phyloP scores from a whole-genome alignment of 495 filamentous ascomycete genomes.

The Daldinia vernicosa region DNA sequence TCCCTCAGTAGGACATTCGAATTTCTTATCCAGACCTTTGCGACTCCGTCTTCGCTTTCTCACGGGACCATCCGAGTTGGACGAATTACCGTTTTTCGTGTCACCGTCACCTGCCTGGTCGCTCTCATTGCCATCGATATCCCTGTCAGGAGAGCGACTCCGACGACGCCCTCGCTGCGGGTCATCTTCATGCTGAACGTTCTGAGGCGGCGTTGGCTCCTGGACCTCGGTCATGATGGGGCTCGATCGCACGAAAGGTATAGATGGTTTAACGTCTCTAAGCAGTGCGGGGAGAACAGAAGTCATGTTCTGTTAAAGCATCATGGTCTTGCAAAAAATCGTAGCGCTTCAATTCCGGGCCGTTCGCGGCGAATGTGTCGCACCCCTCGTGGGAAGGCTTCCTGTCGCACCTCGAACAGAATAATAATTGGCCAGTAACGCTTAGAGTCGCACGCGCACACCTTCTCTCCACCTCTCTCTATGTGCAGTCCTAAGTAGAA shows the following conservation, averaged over 20 bases:
- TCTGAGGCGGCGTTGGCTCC: constrained; percentile 53
- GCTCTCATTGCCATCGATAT: constrained; percentile 52
- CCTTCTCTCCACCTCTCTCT: constrained; percentile 2
- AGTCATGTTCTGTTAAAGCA: constrained; percentile 54
- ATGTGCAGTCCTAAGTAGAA: constrained; percentile 25
- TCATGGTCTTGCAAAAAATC: constrained; percentile 38
- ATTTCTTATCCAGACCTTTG: constrained; percentile 93
- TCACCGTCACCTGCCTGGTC: constrained; percentile 50
- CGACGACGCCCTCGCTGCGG: constrained; percentile 57
- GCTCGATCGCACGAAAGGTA: constrained; percentile 48
- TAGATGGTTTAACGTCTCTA: constrained; percentile 50
- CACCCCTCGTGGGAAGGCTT: constrained; percentile 32
- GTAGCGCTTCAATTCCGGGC: constrained; percentile 31
- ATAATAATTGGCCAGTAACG: constrained; percentile 34
- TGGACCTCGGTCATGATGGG: constrained; percentile 54
- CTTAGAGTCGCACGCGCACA: constrained; percentile 26
- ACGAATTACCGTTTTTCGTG: constrained; percentile 57
- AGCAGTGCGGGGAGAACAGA: constrained; percentile 56
- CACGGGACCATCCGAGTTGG: constrained; percentile 63
- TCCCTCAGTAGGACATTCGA: constrained; percentile 86
- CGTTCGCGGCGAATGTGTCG: constrained; percentile 25
- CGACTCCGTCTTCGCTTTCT: constrained; percentile 84
- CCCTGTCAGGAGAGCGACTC: constrained; percentile 57
- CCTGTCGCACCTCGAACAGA: constrained; percentile 17
- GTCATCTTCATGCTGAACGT: constrained; percentile 56